These are phyloP conservation scores for Piromyces finnis DNA, from an alignment of 192 early-diverging fungal species.

Conservation along the genomic window DNA sequence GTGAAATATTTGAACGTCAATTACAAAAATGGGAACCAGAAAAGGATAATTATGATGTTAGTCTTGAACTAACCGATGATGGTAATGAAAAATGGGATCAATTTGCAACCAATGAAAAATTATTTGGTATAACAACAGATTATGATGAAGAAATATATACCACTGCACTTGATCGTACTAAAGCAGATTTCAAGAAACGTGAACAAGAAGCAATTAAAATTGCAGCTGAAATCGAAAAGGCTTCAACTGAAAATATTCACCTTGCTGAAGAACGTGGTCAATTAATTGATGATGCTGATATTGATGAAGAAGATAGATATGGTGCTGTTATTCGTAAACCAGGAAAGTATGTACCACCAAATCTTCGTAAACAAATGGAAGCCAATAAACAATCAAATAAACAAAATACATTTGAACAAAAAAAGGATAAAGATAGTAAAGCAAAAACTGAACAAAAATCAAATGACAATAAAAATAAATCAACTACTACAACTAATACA, in stretches of 20 bases:
- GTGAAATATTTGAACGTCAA: constrained; percentile 53
- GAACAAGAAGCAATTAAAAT: constrained; percentile 74
- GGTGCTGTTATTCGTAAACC: constrained; percentile 17
- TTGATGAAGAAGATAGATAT: constrained; percentile 76
- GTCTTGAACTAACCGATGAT: constrained; percentile 1
- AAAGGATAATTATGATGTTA: constrained; percentile 12
- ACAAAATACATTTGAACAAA: not conserved
- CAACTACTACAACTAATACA: not conserved
- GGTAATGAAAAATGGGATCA: constrained; percentile 70
- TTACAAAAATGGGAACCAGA: constrained; percentile 75
- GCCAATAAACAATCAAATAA: constrained; percentile 3
- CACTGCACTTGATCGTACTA: constrained; percentile 68
- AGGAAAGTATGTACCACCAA: constrained; percentile 79
- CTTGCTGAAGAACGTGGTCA: constrained; percentile 78
- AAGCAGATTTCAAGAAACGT: constrained; percentile 64
- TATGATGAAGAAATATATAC: constrained; percentile 95
- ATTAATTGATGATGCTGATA: constrained; percentile 15
- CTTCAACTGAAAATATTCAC: constrained; percentile 57
- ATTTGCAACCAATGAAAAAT: constrained; percentile 78
- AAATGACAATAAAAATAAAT: not conserved
- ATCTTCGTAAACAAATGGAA: constrained; percentile 35
- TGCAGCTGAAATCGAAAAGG: constrained; percentile 75
- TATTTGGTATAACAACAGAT: constrained; percentile 90
- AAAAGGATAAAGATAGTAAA: not conserved
- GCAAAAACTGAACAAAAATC: not conserved